phyloP scores from a whole-genome alignment of 73 alveolate genomes.

The Blepharisma stoltei region DNA sequence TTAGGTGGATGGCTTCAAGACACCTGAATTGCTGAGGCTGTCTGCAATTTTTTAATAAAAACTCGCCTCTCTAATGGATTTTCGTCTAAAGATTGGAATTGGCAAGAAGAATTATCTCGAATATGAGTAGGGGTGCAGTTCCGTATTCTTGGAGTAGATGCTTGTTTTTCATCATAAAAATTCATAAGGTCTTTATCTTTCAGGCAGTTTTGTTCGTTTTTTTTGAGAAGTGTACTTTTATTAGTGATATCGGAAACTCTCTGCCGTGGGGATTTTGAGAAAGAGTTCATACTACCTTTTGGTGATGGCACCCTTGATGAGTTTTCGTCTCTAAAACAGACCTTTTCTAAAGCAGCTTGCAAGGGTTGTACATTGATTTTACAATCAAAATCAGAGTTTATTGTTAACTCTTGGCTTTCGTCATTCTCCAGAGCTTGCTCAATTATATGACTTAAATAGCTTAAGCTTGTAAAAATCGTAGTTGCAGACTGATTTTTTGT shows the following conservation, averaged over 20 bases:
- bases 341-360: no score
- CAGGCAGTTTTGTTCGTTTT: neutral
- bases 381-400: no score
- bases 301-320: no score
- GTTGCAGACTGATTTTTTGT: conserved; percentile 1
- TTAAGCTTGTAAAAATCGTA: neutral
- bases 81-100: neutral
- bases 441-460: neutral
- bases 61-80: conserved; percentile 18
- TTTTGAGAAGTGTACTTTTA: neutral
- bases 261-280: neutral
- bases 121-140: neutral
- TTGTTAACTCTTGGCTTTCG: neutral
- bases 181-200: neutral
- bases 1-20: conserved; percentile 49
- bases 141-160: neutral
- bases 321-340: no score
- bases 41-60: conserved; percentile 18
- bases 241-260: neutral
- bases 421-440: neutral
- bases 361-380: no score
- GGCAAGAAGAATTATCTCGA: neutral
- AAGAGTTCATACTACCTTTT: no score
- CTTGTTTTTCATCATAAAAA: neutral
- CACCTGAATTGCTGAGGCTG: conserved; percentile 40